These are phyloP conservation scores for Coniochaeta sp. DNA, from an alignment of 2,329 filamentous ascomycete species.

Conservation along the genomic window DNA sequence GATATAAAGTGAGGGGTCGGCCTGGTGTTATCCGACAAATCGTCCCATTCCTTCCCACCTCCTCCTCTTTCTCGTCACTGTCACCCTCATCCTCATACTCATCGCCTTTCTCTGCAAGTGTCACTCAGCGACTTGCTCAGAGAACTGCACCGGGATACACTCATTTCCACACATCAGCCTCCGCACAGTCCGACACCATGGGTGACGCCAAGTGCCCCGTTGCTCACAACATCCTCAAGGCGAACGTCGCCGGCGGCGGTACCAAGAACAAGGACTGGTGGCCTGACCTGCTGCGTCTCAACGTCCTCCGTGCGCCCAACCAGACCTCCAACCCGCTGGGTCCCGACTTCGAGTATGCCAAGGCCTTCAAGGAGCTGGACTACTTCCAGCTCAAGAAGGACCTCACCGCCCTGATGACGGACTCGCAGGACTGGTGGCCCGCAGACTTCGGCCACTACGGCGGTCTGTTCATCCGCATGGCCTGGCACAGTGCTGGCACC, in stretches of 20 bases:
- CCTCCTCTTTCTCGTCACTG: background rate
- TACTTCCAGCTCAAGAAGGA: conserved; percentile 70
- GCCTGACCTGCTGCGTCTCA: conserved; percentile 60
- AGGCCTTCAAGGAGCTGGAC: conserved; percentile 65
- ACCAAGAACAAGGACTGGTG: conserved; percentile 67
- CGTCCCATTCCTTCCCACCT: background rate
- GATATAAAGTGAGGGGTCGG: background rate
- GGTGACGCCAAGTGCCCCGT: conserved; percentile 22
- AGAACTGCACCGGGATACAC: background rate
- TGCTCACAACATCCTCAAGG: conserved; percentile 7
- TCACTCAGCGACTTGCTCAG: background rate
- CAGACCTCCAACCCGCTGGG: conserved; percentile 54
- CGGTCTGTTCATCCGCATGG: conserved; percentile 72
- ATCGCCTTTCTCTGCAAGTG: background rate
- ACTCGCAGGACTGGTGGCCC: conserved; percentile 76
- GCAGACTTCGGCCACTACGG: conserved; percentile 78
- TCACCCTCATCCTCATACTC: background rate
- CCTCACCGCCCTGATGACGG: conserved; percentile 62
- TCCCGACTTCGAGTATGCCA: conserved; percentile 63
- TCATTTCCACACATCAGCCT: background rate
- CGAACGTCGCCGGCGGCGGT: conserved; percentile 51
- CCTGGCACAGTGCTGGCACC: conserved; percentile 74
- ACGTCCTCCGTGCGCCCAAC: conserved; percentile 68
- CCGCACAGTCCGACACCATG: conserved; percentile 9
- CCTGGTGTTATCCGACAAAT: background rate